A percentile compares a stretch with the other conserved stretches of the same genome.
phyloP scores from a whole-genome alignment of 805 yeast genomes.

The Scheffersomyces spartinae region DNA sequence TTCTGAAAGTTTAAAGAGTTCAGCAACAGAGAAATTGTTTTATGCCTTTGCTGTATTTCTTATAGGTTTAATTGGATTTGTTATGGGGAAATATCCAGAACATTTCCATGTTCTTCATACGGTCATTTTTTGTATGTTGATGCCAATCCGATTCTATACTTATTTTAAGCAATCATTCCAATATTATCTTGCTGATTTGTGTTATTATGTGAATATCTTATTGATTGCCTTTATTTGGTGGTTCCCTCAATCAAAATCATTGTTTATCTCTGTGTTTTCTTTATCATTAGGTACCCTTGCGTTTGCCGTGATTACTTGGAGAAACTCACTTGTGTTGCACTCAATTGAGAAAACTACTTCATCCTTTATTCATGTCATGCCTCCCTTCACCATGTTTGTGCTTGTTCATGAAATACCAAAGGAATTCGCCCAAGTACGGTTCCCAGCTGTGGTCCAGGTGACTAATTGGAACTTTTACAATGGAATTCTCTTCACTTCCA shows the following conservation, averaged over 20 bases:
- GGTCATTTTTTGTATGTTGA: conserved; percentile 40
- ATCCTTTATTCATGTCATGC: conserved; percentile 82
- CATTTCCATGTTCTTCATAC: conserved; percentile 73
- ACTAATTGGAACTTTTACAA: conserved; percentile 56
- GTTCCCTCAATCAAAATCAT: conserved; percentile 58
- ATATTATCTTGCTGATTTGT: conserved; percentile 82
- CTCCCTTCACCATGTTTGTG: conserved; percentile 79
- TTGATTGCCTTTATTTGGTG: conserved; percentile 70
- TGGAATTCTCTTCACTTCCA: conserved; percentile 68
- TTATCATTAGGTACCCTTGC: conserved; percentile 81
- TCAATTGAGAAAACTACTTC: conserved; percentile 88
- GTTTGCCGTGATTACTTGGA: conserved; percentile 93
- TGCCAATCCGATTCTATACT: conserved; percentile 80
- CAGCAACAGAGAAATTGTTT: conserved; percentile 57
- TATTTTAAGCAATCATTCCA: conserved; percentile 73
- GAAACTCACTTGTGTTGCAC: conserved; percentile 86
- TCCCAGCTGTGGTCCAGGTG: conserved; percentile 69
- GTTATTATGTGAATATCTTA: conserved; percentile 78
- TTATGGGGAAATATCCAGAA: conserved; percentile 69
- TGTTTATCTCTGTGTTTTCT: conserved; percentile 78
- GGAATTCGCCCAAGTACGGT: conserved; percentile 42
- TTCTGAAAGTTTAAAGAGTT: conserved; percentile 20
- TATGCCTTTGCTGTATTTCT: conserved; percentile 62
- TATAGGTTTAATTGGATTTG: conserved; percentile 60
- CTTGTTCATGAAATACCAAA: conserved; percentile 67